A percentile compares a stretch with the other conserved stretches of the same genome.
Conservation (phyloP, 2,329 filamentous ascomycete genomes). For the Fusarium fujikuroi region DNA sequence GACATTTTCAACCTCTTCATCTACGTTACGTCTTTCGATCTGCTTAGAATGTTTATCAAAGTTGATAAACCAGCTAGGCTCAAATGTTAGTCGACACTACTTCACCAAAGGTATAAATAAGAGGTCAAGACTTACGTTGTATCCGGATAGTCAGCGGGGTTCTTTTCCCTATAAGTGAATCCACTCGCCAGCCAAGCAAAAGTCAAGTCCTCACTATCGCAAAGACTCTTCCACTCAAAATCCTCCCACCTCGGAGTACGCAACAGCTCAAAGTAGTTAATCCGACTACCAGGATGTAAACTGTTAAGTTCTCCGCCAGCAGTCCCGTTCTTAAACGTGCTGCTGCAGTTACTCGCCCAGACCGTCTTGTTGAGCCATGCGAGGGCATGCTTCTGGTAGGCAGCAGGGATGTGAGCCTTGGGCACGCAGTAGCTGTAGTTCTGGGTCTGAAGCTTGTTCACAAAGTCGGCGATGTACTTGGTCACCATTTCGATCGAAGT, state of each 20-base stretch:
- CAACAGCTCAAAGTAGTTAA: not conserved
- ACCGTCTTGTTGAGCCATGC: not conserved
- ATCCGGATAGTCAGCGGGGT: not conserved
- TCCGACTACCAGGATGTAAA: not conserved
- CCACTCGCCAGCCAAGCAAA: not conserved
- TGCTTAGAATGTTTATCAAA: not conserved
- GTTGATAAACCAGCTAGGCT: not conserved
- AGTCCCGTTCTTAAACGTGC: not conserved
- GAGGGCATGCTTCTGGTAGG: not conserved
- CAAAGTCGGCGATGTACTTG: not conserved
- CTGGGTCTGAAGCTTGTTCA: not conserved
- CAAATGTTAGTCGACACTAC: not conserved
- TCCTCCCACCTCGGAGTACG: not conserved
- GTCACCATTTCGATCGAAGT: not conserved
- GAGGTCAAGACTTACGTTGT: not conserved
- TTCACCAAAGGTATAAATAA: rapidly evolving
- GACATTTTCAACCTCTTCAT: not conserved
- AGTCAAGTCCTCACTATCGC: not conserved
- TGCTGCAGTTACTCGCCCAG: not conserved
- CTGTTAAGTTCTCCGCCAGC: not conserved
- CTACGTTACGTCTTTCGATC: not conserved
- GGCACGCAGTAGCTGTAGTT: not conserved
- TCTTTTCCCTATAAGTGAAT: not conserved
- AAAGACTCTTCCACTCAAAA: not conserved
- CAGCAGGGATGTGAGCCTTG: not conserved